Conservation (phyloP, 768 basidiomycete species). For the Lanmaoa rubissima region DNA sequence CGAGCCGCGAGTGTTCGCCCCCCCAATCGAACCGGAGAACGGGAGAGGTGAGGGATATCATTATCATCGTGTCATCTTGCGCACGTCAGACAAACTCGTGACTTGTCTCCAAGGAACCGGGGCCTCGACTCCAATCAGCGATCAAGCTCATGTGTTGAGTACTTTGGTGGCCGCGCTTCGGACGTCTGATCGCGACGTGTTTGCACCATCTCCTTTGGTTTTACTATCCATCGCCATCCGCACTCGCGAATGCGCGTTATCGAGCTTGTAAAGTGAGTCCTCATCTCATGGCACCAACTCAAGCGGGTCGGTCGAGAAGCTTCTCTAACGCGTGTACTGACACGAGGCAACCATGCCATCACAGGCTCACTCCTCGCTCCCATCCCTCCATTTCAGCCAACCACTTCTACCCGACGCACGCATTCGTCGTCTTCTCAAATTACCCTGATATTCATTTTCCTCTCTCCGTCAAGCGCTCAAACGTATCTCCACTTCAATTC, state of each 20-base stretch:
- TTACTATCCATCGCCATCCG: constrained; percentile 10
- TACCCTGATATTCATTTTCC: constrained; percentile 10
- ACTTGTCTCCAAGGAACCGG: constrained; percentile 12
- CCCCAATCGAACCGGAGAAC: not conserved
- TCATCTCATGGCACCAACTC: not conserved
- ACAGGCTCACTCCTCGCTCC: constrained; percentile 30
- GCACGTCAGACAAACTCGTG: constrained; percentile 6
- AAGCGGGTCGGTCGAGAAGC: constrained; percentile 6
- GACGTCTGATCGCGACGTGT: constrained; percentile 7
- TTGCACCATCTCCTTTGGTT: not conserved
- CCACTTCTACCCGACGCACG: constrained; percentile 16
- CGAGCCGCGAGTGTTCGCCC: not conserved
- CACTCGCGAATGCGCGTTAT: constrained; percentile 17
- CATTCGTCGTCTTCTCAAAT: constrained; percentile 7
- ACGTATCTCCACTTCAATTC: not conserved
- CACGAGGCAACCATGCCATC: constrained; percentile 53
- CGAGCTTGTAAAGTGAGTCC: constrained; percentile 15
- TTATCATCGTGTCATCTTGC: not conserved
- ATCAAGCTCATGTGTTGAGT: constrained; percentile 10
- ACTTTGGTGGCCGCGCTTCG: not conserved
- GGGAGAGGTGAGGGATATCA: constrained; percentile 1
- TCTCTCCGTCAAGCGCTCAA: not conserved
- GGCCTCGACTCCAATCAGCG: constrained; percentile 4
- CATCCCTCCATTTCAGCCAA: constrained; percentile 15
- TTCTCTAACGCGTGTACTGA: constrained; percentile 48